Evolutionary conservation across 2,329 filamentous ascomycete species (phyloP).

Genomic region (Clonostachys byssicola): DNA sequence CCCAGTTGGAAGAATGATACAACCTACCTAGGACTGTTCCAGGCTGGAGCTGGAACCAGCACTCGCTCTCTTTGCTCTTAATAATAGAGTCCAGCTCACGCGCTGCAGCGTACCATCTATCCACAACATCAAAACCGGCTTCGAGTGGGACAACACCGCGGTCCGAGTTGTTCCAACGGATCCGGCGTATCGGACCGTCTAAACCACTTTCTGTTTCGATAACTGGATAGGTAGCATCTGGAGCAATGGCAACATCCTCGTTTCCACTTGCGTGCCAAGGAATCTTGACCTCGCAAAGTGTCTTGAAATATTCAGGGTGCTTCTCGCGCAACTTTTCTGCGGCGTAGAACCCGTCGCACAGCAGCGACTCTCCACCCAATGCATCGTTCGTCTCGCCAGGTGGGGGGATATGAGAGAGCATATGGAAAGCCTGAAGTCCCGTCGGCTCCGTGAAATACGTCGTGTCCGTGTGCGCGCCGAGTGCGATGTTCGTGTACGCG

Average conservation of each 20-base stretch:
- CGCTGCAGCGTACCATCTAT: constrained; percentile 76
- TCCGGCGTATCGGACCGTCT: constrained; percentile 37
- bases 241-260: constrained; percentile 73
- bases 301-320: constrained; percentile 49
- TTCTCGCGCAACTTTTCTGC: constrained; percentile 55
- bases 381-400: constrained; percentile 17
- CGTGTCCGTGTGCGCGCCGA: constrained; percentile 87
- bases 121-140: constrained; percentile 19
- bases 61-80: constrained; percentile 60
- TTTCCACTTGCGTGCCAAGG: constrained; percentile 90
- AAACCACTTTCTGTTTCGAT: constrained; percentile 49
- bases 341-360: constrained; percentile 83
- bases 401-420: constrained; percentile 65
- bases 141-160: constrained; percentile 61
- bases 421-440: constrained; percentile 87
- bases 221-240: constrained; percentile 67
- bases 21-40: constrained; percentile 70
- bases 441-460: constrained; percentile 94
- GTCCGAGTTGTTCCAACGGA: constrained; percentile 95
- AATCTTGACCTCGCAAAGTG: constrained; percentile 53
- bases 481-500: constrained; percentile 81
- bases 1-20: neutral
- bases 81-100: constrained; percentile 69
- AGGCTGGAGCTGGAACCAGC: constrained; percentile 77
- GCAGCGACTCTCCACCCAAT: constrained; percentile 70